These are phyloP conservation scores for Alternaria gaisen DNA, from an alignment of 2,329 filamentous ascomycete species.

Conservation along the genomic window DNA sequence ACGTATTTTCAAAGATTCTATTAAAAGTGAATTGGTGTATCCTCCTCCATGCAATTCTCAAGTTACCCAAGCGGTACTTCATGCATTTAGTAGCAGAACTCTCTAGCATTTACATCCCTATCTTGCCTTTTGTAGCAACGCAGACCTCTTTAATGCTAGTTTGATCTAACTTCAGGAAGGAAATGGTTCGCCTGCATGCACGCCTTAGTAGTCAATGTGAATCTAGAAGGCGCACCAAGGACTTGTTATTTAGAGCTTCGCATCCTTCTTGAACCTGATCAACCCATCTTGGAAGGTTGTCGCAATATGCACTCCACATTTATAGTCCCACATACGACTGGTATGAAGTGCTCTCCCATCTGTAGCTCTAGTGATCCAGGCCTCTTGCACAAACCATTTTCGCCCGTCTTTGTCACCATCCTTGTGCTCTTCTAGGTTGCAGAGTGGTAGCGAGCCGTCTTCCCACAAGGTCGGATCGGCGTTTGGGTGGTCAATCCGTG, in stretches of 20 bases:
- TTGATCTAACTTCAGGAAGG: background rate
- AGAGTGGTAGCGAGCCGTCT: constrained; percentile 30
- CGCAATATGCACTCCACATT: constrained; percentile 42
- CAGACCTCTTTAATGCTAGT: background rate
- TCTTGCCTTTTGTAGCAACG: background rate
- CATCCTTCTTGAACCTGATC: constrained; percentile 30
- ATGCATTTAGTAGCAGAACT: background rate
- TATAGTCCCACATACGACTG: constrained; percentile 44
- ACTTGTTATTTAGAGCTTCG: background rate
- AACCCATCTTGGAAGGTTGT: constrained; percentile 47
- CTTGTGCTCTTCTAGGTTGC: constrained; percentile 26
- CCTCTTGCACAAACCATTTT: constrained; percentile 48
- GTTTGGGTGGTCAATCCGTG: constrained; percentile 26
- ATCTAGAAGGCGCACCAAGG: background rate
- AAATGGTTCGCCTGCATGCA: background rate
- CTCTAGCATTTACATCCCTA: background rate
- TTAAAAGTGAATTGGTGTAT: background rate
- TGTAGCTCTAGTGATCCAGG: constrained; percentile 18
- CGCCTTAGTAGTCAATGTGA: background rate
- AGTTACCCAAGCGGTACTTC: background rate
- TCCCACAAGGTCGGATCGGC: constrained; percentile 35
- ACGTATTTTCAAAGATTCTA: background rate
- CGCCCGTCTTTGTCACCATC: constrained; percentile 34
- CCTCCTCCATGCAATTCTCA: background rate
- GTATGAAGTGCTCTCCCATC: constrained; percentile 39